Base-by-base conservation (phyloP, 2,329 filamentous ascomycete species). In the Stemphylium beticola region DNA sequence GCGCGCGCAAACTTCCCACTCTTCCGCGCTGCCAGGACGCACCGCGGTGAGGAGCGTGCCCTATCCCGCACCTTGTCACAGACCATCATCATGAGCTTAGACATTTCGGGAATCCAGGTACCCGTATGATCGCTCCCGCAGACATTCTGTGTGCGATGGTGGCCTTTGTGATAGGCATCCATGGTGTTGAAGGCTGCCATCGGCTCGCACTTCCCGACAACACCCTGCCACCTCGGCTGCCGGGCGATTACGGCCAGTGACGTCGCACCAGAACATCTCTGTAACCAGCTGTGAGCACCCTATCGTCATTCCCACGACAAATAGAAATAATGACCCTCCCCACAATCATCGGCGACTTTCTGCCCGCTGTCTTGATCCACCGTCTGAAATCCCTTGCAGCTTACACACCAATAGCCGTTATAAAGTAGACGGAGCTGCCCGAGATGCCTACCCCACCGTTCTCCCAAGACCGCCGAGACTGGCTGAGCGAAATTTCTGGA, bases 261-360 rank as follows among this genome's bases (percentile, higher is more conserved):
- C 7, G 92, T 95, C 73, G 89, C 92, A 39, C 58, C 54, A 36
- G 57, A 71, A 48, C 49, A 92, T 72, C 90, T 93, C 15, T 29
- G 31, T 64, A 88, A 90, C 20, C 88, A 69, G 29, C 31, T 33
- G 36, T 43, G 37, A 44, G 32, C 32, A 37, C 88, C 89, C 18
- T 3, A 91, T 97, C 34, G 93, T 97, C 62, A 93, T 54, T 33
- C 18, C 43, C 42, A 40, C 39, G 48, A 50, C 57, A 50, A 40
- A 59, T 55, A 62, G 59, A 57, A 52, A 55, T 63, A 56, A 64
- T 55, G 45, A n/a, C 22, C 17, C 46, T 59, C 54, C 56, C 61
- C 58, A 60, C 58, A 56, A 39, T 18, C 49, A 51, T 58, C 58
- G 62, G 57, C 58, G 50, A 53, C 18, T 47, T 58, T 39, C 36